phyloP scores from a whole-genome alignment of 176 grass and related monocot genomes.

The Thinopyrum elongatum region DNA sequence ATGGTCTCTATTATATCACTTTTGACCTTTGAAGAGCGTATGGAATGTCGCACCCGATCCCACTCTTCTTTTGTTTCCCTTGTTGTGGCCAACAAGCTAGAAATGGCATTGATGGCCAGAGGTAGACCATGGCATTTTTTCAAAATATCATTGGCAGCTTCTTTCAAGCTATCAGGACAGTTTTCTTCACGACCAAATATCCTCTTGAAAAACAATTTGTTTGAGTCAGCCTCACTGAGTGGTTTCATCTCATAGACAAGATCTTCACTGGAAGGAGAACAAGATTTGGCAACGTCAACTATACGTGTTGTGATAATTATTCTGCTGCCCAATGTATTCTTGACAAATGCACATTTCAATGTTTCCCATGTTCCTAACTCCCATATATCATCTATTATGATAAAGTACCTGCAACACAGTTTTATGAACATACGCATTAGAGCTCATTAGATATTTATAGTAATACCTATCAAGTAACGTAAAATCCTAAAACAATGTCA shows the following conservation, averaged over 20 bases:
- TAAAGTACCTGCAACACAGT: conserved; percentile 2
- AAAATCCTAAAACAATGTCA: not conserved
- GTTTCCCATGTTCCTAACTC: not conserved
- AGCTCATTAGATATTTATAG: not conserved
- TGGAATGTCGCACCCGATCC: conserved; percentile 14
- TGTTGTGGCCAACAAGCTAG: conserved; percentile 23
- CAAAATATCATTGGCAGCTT: conserved; percentile 4
- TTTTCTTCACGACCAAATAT: conserved; percentile 26
- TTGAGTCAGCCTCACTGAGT: conserved; percentile 18
- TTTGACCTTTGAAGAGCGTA: not conserved
- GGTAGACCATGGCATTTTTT: conserved; percentile 31
- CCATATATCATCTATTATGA: conserved; percentile 35
- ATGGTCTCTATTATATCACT: not conserved
- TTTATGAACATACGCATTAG: not conserved
- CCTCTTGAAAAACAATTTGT: conserved; percentile 29
- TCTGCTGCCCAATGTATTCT: not conserved
- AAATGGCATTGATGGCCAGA: conserved; percentile 25
- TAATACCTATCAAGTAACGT: not conserved
- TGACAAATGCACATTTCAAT: conserved; percentile 13
- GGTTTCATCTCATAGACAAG: conserved; percentile 19
- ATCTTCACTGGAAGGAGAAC: conserved; percentile 4
- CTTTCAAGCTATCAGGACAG: conserved; percentile 13
- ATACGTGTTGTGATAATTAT: conserved; percentile 34
- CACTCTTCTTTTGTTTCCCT: conserved; percentile 16
- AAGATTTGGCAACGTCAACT: conserved; percentile 16